Conservation (phyloP, 2,329 filamentous ascomycete genomes). For the Alternaria rosae region DNA sequence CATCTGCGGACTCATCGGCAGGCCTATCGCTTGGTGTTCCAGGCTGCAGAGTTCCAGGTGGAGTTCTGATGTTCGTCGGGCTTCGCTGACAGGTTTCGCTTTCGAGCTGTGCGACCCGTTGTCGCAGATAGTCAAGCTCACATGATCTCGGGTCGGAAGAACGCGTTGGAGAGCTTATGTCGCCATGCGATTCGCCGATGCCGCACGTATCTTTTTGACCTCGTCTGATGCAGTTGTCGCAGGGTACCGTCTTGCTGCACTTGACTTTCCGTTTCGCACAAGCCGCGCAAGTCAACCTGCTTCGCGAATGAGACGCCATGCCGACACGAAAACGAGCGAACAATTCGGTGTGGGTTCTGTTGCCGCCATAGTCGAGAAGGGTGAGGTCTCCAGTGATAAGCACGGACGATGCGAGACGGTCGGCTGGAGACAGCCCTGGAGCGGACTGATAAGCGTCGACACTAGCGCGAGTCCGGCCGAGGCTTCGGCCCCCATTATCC, state of each 20-base stretch:
- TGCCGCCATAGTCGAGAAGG: neutral
- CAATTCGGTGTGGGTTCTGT: too few relatives aligned
- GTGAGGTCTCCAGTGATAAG: neutral
- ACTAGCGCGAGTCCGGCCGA: slow-evolving; percentile 6
- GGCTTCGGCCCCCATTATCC: neutral
- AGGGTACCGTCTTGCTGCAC: slow-evolving; percentile 52
- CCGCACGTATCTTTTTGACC: slow-evolving; percentile 16
- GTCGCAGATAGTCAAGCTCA: slow-evolving; percentile 28
- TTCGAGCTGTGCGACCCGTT: slow-evolving; percentile 35
- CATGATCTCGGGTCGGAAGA: neutral
- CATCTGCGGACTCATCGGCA: neutral
- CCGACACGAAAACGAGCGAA: neutral
- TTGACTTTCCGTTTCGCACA: slow-evolving; percentile 45
- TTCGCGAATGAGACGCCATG: slow-evolving; percentile 3
- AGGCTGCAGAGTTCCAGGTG: neutral
- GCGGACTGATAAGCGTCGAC: neutral
- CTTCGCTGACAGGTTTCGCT: slow-evolving; percentile 8
- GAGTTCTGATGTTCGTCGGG: slow-evolving; percentile 14
- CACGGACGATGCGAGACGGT: neutral
- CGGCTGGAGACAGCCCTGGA: neutral
- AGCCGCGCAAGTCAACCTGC: slow-evolving; percentile 31
- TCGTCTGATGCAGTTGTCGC: slow-evolving; percentile 50
- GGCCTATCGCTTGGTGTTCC: neutral
- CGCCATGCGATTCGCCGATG: neutral
- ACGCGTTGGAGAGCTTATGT: neutral